Evolutionary conservation across 2,329 filamentous ascomycete species (phyloP).

Genomic region (Phyllosticta citribraziliensis): DNA sequence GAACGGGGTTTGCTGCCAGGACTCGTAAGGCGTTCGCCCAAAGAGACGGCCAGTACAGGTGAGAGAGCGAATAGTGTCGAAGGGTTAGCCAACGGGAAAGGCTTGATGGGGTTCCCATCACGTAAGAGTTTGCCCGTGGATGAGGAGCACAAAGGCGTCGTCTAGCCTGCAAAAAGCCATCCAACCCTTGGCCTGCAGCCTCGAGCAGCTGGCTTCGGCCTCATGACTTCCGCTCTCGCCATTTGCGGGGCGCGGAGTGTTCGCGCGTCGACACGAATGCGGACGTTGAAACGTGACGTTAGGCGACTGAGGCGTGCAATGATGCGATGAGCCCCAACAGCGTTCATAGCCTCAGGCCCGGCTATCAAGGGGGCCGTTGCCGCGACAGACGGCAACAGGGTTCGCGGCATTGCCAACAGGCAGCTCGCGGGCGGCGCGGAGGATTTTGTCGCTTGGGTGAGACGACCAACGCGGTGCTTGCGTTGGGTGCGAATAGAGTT

Average conservation of each 20-base stretch:
- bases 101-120: conserved; percentile 5
- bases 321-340: background rate
- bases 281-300: background rate
- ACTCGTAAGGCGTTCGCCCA: background rate
- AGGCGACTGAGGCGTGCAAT: background rate
- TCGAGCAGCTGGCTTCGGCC: background rate
- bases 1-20: background rate
- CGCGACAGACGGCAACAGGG: background rate
- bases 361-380: background rate
- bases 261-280: background rate
- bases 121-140: conserved; percentile 5
- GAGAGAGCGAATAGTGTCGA: background rate
- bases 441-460: background rate
- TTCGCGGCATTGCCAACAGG: background rate
- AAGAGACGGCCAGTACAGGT: background rate
- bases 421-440: background rate
- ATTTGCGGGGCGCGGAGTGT: background rate
- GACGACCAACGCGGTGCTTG: background rate
- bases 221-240: background rate
- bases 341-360: background rate
- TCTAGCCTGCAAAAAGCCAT: background rate
- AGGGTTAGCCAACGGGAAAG: background rate
- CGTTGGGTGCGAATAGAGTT: background rate
- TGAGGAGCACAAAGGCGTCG: background rate
- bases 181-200: background rate